Conservation (phyloP, 768 basidiomycete genomes). For the Suillus fuscotomentosus region DNA sequence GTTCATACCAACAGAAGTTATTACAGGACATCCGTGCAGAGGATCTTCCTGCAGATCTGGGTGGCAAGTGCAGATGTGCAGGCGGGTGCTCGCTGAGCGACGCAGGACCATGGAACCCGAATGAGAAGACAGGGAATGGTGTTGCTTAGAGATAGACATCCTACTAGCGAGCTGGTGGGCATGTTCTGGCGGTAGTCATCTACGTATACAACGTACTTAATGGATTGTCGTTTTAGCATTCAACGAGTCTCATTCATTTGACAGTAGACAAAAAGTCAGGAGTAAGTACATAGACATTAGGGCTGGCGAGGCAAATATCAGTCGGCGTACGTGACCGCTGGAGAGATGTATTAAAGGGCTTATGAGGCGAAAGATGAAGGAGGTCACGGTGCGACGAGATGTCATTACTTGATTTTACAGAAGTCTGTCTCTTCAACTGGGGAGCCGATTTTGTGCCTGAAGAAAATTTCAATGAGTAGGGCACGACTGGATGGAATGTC, state of each 20-base stretch:
- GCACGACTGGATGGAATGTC: background rate
- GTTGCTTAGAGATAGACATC: slow-evolving; percentile 17
- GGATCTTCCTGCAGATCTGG: slow-evolving; percentile 83
- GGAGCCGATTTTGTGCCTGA: background rate
- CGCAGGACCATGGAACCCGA: slow-evolving; percentile 85
- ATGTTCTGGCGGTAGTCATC: slow-evolving; percentile 20
- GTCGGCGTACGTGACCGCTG: background rate
- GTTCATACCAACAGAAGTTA: slow-evolving; percentile 67
- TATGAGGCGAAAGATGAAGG: background rate
- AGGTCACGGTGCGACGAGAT: background rate
- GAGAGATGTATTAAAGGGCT: background rate
- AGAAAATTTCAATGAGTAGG: background rate
- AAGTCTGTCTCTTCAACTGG: background rate
- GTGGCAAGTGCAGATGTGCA: slow-evolving; percentile 74
- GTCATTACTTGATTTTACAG: background rate
- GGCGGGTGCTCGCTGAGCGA: slow-evolving; percentile 88
- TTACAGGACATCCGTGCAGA: slow-evolving; percentile 80
- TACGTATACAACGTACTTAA: slow-evolving; percentile 30
- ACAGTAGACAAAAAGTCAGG: background rate
- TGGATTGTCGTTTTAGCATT: slow-evolving; percentile 21
- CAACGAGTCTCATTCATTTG: background rate
- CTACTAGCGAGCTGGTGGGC: slow-evolving; percentile 2
- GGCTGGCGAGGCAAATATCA: background rate
- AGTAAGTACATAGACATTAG: background rate
- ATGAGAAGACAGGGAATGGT: slow-evolving; percentile 13